A percentile compares a stretch with the other conserved stretches of the same genome.
These are phyloP conservation scores for Scutellaria barbata DNA, from an alignment of 257 asterid genomes.

Conservation along the genomic window DNA sequence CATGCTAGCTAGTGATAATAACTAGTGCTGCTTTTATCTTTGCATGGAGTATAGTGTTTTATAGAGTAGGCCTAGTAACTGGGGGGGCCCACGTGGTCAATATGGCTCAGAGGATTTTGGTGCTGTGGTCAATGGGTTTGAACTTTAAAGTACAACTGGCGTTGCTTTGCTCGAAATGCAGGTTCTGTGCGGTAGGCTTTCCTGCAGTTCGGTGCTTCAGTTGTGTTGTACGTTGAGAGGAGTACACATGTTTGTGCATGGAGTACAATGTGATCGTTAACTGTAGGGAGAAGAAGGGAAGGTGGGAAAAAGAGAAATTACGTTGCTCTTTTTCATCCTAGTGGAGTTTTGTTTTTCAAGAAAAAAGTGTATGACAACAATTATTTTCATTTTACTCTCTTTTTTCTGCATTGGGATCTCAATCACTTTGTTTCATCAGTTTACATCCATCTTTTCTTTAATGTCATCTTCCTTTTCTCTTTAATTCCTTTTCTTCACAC, in stretches of 20 bases:
- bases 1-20: conserved; percentile 20
- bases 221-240: conserved; percentile 28
- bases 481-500: conserved; percentile 15
- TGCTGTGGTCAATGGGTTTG: conserved; percentile 46
- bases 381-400: conserved; percentile 30
- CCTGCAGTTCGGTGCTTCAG: conserved; percentile 30
- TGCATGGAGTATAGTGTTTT: conserved; percentile 39
- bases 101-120: conserved; percentile 30
- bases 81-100: conserved; percentile 46
- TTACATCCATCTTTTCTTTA: conserved; percentile 23
- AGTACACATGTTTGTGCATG: background rate
- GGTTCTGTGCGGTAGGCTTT: conserved; percentile 30
- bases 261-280: background rate
- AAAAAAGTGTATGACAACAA: conserved; percentile 35
- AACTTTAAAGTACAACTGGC: conserved; percentile 37
- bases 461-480: conserved; percentile 25
- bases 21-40: background rate
- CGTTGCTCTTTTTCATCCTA: background rate
- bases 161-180: conserved; percentile 25
- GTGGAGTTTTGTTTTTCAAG: conserved; percentile 41
- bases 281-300: conserved; percentile 28
- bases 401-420: conserved; percentile 48
- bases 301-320: conserved; percentile 24
- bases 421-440: conserved; percentile 25
- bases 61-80: conserved; percentile 30